phyloP scores from a whole-genome alignment of 768 basidiomycete genomes.

The Pulveroboletus sp. region DNA sequence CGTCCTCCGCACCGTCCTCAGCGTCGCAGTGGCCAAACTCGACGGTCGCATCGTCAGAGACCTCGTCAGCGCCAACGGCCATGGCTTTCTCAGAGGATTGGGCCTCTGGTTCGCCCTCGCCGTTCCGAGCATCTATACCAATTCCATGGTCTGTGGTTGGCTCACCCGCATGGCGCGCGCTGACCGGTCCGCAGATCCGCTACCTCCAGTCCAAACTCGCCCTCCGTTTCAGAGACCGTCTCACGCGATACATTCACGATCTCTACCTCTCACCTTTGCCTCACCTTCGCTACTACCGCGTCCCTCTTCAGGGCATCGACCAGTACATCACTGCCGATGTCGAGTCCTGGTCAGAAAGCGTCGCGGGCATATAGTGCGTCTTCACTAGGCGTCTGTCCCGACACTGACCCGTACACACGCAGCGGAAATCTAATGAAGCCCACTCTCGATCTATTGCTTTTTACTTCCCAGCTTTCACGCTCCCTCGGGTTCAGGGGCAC shows the following conservation, averaged over 20 bases:
- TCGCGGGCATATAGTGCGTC: slow-evolving; percentile 87
- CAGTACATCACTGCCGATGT: slow-evolving; percentile 95
- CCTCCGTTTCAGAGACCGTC: slow-evolving; percentile 75
- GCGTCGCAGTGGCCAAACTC: slow-evolving; percentile 81
- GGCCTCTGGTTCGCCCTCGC: slow-evolving; percentile 89
- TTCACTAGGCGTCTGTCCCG: background rate
- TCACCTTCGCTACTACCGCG: slow-evolving; percentile 66
- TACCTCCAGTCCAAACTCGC: slow-evolving; percentile 87
- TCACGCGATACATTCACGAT: slow-evolving; percentile 90
- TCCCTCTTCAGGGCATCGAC: slow-evolving; percentile 72
- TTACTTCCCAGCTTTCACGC: slow-evolving; percentile 86
- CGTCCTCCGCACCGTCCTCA: slow-evolving; percentile 81
- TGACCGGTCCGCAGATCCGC: slow-evolving; percentile 57
- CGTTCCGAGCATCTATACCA: slow-evolving; percentile 92
- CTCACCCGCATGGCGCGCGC: too few species aligned
- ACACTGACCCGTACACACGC: background rate
- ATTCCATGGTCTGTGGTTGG: slow-evolving; percentile 69
- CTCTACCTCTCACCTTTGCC: slow-evolving; percentile 81
- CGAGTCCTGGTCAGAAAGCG: slow-evolving; percentile 81
- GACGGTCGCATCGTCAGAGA: slow-evolving; percentile 90
- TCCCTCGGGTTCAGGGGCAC: slow-evolving; percentile 88
- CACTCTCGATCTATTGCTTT: slow-evolving; percentile 83
- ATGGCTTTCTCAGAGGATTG: slow-evolving; percentile 79
- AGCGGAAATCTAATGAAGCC: slow-evolving; percentile 96
- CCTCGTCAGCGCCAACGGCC: slow-evolving; percentile 82